These are phyloP conservation scores for Arabidopsis arenosa DNA, from an alignment of 345 rosid genomes.

Conservation along the genomic window DNA sequence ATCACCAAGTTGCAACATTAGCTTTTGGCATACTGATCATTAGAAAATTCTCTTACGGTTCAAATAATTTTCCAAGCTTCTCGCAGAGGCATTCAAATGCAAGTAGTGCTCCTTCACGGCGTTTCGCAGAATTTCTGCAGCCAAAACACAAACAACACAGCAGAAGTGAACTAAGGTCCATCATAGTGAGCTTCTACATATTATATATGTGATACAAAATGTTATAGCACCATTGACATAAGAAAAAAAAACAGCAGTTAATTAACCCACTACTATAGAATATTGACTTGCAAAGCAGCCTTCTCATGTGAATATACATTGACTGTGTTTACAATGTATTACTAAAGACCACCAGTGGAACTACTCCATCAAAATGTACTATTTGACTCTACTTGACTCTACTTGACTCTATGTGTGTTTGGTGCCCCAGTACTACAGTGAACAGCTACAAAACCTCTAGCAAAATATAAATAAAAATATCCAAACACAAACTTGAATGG, in stretches of 20 bases:
- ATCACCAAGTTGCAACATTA: constrained; percentile 14
- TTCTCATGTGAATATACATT: constrained; percentile 11
- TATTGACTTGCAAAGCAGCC: background rate
- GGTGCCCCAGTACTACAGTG: background rate
- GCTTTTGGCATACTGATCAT: constrained; percentile 22
- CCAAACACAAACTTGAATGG: constrained; percentile 1
- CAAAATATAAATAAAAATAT: background rate
- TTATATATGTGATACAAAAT: background rate
- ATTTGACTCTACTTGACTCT: background rate
- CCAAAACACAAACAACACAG: constrained; percentile 24
- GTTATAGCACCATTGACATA: background rate
- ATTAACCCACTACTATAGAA: background rate
- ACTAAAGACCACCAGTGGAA: constrained; percentile 9
- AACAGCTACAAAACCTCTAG: constrained; percentile 5
- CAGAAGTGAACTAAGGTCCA: constrained; percentile 2
- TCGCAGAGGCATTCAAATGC: constrained; percentile 98
- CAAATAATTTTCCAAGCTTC: constrained; percentile 90
- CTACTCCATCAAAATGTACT: background rate
- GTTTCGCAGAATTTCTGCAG: constrained; percentile 82
- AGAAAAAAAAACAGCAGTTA: constrained; percentile 17
- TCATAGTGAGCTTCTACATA: constrained; percentile 20
- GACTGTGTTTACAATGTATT: background rate
- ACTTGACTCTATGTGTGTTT: background rate
- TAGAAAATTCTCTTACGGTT: constrained; percentile 67
- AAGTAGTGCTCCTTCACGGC: constrained; percentile 92